Percentiles rank a stretch among this genome's conserved stretches.
Conservation (phyloP, 208 protist genomes). For the Acanthamoeba lenticulata region DNA sequence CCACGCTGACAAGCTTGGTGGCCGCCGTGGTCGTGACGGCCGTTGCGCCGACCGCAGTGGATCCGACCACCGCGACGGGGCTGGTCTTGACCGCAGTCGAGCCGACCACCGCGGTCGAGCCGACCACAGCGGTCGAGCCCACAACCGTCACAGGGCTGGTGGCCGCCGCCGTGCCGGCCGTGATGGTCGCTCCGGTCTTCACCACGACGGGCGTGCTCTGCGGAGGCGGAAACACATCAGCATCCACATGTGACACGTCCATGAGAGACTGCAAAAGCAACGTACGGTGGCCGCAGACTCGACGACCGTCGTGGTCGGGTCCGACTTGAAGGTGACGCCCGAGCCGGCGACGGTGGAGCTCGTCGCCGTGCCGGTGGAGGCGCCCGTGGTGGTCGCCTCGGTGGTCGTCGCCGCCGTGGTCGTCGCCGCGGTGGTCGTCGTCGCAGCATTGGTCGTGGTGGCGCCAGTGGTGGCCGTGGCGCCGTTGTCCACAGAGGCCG, state of each 20-base stretch:
- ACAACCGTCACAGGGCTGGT: too few relatives aligned
- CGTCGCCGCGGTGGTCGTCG: not conserved
- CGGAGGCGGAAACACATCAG: not conserved
- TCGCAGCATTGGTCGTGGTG: not conserved
- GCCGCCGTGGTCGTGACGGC: not conserved
- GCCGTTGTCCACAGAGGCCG: not conserved
- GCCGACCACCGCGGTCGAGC: not conserved
- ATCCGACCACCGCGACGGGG: not conserved
- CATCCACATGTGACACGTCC: not conserved
- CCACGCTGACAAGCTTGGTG: not conserved
- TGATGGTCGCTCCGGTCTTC: not conserved
- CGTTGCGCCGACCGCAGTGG: not conserved
- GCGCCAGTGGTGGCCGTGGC: not conserved
- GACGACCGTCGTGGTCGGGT: not conserved
- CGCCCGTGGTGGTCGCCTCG: not conserved
- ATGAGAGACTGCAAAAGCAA: too few relatives aligned
- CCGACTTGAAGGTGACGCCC: not conserved
- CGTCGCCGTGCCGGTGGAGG: not conserved
- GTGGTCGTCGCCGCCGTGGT: too few relatives aligned
- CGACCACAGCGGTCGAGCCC: not conserved
- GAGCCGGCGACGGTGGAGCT: not conserved
- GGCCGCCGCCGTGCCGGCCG: too few relatives aligned
- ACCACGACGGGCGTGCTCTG: not conserved
- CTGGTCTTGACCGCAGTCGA: not conserved
- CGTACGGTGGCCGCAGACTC: not conserved